Evolutionary conservation across 257 asterid species (phyloP).

Genomic region (Hygrophila difformis): DNA sequence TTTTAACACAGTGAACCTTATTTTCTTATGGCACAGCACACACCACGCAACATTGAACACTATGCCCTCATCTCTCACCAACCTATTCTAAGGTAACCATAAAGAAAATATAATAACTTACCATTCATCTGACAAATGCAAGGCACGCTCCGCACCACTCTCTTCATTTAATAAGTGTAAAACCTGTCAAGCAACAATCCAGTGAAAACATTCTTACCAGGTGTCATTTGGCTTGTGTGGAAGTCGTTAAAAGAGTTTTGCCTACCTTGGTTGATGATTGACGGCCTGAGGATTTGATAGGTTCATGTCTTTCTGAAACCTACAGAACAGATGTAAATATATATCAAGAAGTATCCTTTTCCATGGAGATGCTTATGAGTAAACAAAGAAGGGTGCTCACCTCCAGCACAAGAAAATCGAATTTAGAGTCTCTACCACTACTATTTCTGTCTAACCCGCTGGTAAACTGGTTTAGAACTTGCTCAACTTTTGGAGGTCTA

Average conservation of each 20-base stretch:
- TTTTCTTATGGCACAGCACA: too few species aligned
- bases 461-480: slow-evolving; percentile 20
- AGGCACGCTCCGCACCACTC: slow-evolving; percentile 69
- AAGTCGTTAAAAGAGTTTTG: slow-evolving; percentile 18
- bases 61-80: too few species aligned
- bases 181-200: slow-evolving; percentile 35
- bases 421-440: slow-evolving; percentile 23
- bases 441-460: slow-evolving; percentile 22
- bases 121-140: slow-evolving; percentile 89
- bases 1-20: too few species aligned
- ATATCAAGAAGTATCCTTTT: slow-evolving; percentile 9
- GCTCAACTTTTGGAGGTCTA: slow-evolving; percentile 27
- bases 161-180: slow-evolving; percentile 80
- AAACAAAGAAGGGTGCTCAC: slow-evolving; percentile 27
- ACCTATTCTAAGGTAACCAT: too few species aligned
- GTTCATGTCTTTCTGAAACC: slow-evolving; percentile 67
- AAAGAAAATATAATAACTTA: slow-evolving; percentile 21
- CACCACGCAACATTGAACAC: too few species aligned
- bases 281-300: slow-evolving; percentile 34
- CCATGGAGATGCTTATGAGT: slow-evolving; percentile 9
- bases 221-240: not conserved
- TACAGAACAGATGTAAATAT: slow-evolving; percentile 17
- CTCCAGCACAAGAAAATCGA: slow-evolving; percentile 83
- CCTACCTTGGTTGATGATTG: slow-evolving; percentile 58
- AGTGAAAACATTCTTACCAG: slow-evolving; percentile 3